phyloP scores from a whole-genome alignment of 169 alveolate genomes.

The Plasmodium falciparum region DNA sequence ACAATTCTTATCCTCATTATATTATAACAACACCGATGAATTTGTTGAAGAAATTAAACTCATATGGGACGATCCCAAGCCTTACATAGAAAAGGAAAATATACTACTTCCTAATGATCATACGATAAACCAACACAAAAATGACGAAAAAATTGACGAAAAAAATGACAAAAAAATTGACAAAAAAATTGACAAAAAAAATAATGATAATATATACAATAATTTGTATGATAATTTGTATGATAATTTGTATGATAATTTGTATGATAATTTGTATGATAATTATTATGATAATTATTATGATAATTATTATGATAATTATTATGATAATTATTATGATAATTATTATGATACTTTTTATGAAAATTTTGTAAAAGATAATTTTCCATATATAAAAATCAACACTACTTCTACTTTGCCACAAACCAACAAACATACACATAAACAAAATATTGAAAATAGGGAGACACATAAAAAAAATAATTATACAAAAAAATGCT shows the following conservation, averaged over 20 bases:
- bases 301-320: background rate
- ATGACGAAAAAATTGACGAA: too few relatives aligned
- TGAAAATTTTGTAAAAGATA: too few relatives aligned
- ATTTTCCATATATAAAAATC: too few relatives aligned
- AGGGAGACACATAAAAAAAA: background rate
- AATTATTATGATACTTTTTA: background rate
- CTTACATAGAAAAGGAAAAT: constrained; percentile 20
- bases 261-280: too few relatives aligned
- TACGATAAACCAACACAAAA: too few relatives aligned
- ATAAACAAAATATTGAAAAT: background rate
- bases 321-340: too few relatives aligned
- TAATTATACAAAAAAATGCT: background rate
- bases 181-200: too few relatives aligned
- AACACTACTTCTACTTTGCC: too few relatives aligned
- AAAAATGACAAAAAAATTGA: too few relatives aligned
- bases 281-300: background rate
- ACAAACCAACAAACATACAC: too few relatives aligned
- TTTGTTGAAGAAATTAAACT: background rate
- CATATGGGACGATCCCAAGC: constrained; percentile 11
- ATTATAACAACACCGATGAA: constrained; percentile 7
- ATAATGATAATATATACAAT: background rate
- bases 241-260: background rate
- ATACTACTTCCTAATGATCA: background rate
- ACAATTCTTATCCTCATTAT: constrained; percentile 35
- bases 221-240: background rate